A percentile compares a stretch with the other conserved stretches of the same genome.
Evolutionary conservation across 176 grass and related monocot species (phyloP).

Genomic region (Zoysia pacifica): DNA sequence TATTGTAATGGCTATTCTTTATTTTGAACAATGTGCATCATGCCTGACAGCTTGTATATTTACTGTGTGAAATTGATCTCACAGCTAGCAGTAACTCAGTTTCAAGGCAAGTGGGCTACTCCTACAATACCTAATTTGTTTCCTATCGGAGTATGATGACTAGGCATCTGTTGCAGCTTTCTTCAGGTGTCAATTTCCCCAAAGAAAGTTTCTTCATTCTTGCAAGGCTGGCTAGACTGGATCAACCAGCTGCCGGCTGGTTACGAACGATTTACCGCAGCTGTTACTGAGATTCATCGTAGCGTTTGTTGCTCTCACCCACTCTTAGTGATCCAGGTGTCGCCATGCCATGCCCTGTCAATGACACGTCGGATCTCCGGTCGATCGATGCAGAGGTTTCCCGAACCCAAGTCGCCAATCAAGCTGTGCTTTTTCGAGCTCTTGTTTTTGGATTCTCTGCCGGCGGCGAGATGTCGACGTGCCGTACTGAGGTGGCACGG

Average conservation of each 20-base stretch:
- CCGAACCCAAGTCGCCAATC: background rate
- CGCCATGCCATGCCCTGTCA: background rate
- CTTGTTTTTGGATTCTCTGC: background rate
- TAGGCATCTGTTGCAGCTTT: slow-evolving; percentile 21
- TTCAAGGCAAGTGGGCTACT: too few relatives aligned
- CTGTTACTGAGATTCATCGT: slow-evolving; percentile 11
- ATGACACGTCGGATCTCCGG: background rate
- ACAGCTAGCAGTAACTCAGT: background rate
- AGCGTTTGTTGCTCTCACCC: slow-evolving; percentile 13
- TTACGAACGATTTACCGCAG: slow-evolving; percentile 19
- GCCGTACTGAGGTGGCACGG: background rate
- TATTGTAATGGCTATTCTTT: background rate
- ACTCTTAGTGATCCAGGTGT: slow-evolving; percentile 19
- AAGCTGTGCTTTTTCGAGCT: background rate
- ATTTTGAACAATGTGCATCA: background rate
- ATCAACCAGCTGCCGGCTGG: slow-evolving; percentile 11
- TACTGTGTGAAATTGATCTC: background rate
- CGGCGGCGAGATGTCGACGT: background rate
- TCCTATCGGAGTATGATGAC: background rate
- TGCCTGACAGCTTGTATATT: background rate
- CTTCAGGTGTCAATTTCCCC: slow-evolving; percentile 5
- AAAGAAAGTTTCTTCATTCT: background rate
- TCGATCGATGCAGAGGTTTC: slow-evolving; percentile 26
- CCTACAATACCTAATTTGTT: too few relatives aligned
- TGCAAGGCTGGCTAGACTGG: background rate